phyloP scores from a whole-genome alignment of 805 yeast genomes.

The Saturnispora serradocipensis region DNA sequence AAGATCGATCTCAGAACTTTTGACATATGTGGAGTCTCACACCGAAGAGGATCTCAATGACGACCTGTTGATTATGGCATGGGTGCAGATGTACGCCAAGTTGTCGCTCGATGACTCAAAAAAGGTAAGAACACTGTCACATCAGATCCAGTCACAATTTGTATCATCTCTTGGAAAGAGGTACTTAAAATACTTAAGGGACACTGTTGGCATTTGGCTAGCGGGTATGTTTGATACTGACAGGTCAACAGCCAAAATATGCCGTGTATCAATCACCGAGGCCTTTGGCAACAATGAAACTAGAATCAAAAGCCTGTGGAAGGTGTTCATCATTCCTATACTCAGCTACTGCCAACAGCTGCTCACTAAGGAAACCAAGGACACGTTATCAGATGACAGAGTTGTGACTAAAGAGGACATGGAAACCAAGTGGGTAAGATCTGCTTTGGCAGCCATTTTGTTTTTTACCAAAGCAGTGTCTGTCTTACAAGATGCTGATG shows the following conservation, averaged over 20 bases:
- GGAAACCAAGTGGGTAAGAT: constrained; percentile 50
- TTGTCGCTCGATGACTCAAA: constrained; percentile 64
- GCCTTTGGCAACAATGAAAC: constrained; percentile 51
- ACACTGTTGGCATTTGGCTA: constrained; percentile 65
- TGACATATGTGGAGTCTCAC: constrained; percentile 25
- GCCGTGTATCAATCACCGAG: constrained; percentile 36
- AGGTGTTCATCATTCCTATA: constrained; percentile 46
- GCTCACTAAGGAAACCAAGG: constrained; percentile 46
- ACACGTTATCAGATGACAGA: constrained; percentile 67
- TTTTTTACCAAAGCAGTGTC: constrained; percentile 30
- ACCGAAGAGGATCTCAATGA: constrained; percentile 30
- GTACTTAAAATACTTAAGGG: constrained; percentile 57
- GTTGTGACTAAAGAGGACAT: constrained; percentile 60
- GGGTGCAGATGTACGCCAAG: constrained; percentile 80
- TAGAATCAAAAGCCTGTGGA: constrained; percentile 52
- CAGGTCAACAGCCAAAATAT: constrained; percentile 42
- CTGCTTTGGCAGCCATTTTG: constrained; percentile 40
- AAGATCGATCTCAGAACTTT: constrained; percentile 56
- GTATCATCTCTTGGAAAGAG: constrained; percentile 44
- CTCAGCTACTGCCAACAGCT: constrained; percentile 45
- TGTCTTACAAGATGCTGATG: background rate
- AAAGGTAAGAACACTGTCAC: constrained; percentile 51
- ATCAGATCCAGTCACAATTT: constrained; percentile 52
- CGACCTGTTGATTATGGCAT: constrained; percentile 47
- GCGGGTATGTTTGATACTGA: constrained; percentile 68